phyloP scores from a whole-genome alignment of 2,329 filamentous ascomycete species.

The Fusarium sp. region DNA sequence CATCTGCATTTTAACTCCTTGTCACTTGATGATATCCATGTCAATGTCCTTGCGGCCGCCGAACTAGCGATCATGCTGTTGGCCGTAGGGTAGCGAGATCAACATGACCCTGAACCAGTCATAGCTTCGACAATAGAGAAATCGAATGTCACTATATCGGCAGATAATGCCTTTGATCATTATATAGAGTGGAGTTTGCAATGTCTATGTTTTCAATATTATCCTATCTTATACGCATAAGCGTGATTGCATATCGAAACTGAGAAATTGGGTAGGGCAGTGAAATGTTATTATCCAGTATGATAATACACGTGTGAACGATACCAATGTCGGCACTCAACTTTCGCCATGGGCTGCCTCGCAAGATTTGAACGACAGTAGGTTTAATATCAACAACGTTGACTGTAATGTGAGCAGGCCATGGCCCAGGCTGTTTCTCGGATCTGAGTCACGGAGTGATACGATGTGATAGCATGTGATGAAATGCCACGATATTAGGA shows the following conservation, averaged over 20 bases:
- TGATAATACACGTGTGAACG: not conserved
- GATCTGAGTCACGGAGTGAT: not conserved
- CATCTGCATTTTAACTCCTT: conserved; percentile 13
- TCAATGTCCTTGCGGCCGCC: not conserved
- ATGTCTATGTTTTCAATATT: not conserved
- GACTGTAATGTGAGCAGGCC: not conserved
- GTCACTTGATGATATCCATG: conserved; percentile 1
- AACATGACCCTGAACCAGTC: not conserved
- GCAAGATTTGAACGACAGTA: not conserved
- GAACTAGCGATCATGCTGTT: not conserved
- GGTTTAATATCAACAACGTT: not conserved
- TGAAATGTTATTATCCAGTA: not conserved
- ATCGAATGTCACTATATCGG: not conserved
- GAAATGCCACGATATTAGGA: not conserved
- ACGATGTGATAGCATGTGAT: not conserved
- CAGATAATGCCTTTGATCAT: not conserved
- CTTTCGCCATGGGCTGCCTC: not conserved
- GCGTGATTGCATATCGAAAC: not conserved
- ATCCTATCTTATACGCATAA: not conserved
- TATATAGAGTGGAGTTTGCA: not conserved
- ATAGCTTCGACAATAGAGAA: not conserved
- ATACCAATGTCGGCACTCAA: not conserved
- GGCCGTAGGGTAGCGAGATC: conserved; percentile 3
- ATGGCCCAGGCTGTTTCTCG: not conserved
- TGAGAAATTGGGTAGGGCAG: not conserved